These are phyloP conservation scores for Hsuehochloa calcarea DNA, from an alignment of 176 grass and related monocot genomes.

Conservation along the genomic window DNA sequence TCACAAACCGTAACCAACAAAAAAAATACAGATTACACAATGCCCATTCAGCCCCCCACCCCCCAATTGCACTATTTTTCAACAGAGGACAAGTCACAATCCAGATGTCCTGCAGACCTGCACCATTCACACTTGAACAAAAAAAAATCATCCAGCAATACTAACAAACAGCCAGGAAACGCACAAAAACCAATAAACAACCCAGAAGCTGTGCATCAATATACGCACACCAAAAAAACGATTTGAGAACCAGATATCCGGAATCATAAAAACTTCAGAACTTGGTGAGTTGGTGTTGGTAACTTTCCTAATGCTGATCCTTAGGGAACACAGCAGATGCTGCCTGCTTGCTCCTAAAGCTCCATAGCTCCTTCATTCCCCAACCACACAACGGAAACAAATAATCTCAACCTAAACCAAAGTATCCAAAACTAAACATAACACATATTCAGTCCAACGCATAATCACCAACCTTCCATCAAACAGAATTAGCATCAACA, in stretches of 20 bases:
- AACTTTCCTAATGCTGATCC: neutral
- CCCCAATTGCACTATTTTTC: neutral
- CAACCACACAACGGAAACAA: neutral
- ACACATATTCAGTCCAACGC: neutral
- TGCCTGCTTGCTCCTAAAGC: neutral
- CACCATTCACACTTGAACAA: neutral
- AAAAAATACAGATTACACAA: neutral
- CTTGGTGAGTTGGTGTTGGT: neutral
- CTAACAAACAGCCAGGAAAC: neutral
- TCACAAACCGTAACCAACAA: neutral
- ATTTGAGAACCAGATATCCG: neutral
- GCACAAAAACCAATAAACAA: neutral
- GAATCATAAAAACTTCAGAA: neutral
- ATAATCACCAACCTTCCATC: neutral
- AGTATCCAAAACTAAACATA: neutral
- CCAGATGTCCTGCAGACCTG: neutral
- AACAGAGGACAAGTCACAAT: neutral
- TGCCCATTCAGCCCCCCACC: neutral
- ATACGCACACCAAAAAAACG: neutral
- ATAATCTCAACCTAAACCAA: constrained; percentile 12
- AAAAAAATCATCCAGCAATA: no score
- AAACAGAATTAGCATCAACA: neutral
- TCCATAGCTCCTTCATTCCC: neutral
- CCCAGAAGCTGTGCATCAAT: neutral
- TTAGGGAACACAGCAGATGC: neutral